A percentile compares a stretch with the other conserved stretches of the same genome.
phyloP scores from a whole-genome alignment of 192 early-diverging fungal genomes.

The Powellomyces hirtus region DNA sequence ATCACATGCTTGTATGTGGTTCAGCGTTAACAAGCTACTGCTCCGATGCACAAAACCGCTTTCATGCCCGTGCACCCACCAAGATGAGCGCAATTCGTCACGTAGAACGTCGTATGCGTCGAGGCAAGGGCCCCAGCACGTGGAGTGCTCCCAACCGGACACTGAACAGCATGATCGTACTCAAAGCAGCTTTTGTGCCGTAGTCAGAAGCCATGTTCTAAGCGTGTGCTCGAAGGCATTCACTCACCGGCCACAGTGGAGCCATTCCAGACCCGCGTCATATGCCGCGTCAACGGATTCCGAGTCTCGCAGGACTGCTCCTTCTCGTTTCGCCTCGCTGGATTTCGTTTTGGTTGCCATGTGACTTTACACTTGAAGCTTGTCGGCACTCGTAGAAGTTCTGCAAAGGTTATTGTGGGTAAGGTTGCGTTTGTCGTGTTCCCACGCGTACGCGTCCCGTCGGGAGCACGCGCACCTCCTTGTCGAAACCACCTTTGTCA shows the following conservation, averaged over 20 bases:
- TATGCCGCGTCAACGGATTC: conserved; percentile 13
- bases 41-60: not conserved
- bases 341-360: too few species aligned
- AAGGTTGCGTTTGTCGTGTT: too few species aligned
- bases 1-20: conserved; percentile 17
- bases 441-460: too few species aligned
- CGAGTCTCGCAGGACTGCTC: too few species aligned
- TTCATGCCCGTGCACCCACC: not conserved
- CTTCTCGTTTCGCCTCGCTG: too few species aligned
- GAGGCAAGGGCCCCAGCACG: not conserved
- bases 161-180: conserved; percentile 14
- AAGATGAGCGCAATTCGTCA: conserved; percentile 26
- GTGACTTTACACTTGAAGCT: too few species aligned
- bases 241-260: conserved; percentile 23
- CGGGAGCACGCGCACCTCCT: too few species aligned
- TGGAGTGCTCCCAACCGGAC: conserved; percentile 1
- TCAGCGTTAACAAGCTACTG: not conserved
- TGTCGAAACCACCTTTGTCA: too few species aligned
- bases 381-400: too few species aligned
- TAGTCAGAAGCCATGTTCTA: not conserved
- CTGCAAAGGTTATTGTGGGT: too few species aligned
- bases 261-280: conserved; percentile 21
- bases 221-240: too few species aligned
- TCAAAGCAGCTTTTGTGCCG: conserved; percentile 8
- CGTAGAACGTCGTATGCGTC: conserved; percentile 7